phyloP scores from a whole-genome alignment of 2,329 filamentous ascomycete species.

The Fusarium austroafricanum region DNA sequence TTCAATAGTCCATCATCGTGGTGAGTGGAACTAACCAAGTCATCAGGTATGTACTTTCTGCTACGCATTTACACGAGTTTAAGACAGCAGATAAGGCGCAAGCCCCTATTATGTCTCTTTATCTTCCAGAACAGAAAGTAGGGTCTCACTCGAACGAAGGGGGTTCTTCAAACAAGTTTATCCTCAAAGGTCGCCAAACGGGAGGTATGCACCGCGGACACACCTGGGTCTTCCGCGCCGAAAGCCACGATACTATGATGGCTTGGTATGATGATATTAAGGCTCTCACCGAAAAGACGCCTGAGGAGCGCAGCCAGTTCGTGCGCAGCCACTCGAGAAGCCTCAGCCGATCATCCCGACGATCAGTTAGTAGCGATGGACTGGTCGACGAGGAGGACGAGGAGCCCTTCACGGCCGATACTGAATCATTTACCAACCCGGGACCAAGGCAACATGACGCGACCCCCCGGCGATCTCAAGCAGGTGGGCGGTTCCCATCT shows the following conservation, averaged over 20 bases:
- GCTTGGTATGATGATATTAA: slow-evolving; percentile 97
- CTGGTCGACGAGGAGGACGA: slow-evolving; percentile 80
- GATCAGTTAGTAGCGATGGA: slow-evolving; percentile 78
- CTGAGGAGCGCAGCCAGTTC: slow-evolving; percentile 88
- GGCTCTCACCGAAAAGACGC: slow-evolving; percentile 85
- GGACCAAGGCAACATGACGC: slow-evolving; percentile 62
- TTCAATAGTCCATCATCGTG: neutral
- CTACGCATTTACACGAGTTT: slow-evolving; percentile 98
- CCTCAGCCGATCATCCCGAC: slow-evolving; percentile 73
- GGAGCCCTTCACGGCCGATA: slow-evolving; percentile 69
- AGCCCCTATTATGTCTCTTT: slow-evolving; percentile 94
- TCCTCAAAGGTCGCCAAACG: slow-evolving; percentile 95
- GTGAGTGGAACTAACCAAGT: slow-evolving; percentile 13
- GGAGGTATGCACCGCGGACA: slow-evolving; percentile 89
- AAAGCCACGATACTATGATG: slow-evolving; percentile 92
- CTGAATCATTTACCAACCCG: slow-evolving; percentile 58
- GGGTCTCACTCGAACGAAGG: slow-evolving; percentile 87
- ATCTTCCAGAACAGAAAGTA: slow-evolving; percentile 93
- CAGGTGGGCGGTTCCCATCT: slow-evolving; percentile 97
- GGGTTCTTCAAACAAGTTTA: slow-evolving; percentile 95
- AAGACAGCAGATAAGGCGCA: slow-evolving; percentile 96
- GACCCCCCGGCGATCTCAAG: slow-evolving; percentile 76
- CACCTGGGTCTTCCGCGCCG: slow-evolving; percentile 78
- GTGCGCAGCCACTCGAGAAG: slow-evolving; percentile 85
- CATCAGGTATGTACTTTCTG: slow-evolving; percentile 89